Base-by-base conservation (phyloP, 495 filamentous ascomycete genomes). In the Aspergillus panamensis region DNA sequence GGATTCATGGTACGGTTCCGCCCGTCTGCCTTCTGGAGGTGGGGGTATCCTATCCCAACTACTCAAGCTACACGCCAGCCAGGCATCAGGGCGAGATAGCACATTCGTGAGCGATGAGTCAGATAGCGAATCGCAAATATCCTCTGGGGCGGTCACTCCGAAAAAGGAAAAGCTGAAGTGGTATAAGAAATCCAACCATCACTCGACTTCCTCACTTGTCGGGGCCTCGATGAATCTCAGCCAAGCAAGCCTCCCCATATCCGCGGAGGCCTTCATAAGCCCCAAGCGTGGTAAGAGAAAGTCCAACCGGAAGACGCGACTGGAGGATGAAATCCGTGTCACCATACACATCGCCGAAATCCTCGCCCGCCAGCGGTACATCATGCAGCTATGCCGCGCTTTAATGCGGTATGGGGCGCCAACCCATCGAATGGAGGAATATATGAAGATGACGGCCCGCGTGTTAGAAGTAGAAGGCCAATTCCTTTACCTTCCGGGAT, bases 391-490 rank as follows among this genome's bases (percentile, higher is more conserved):
- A 25, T 97, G 93, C 66, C 84, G 84, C 54, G 90, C 90, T 3
- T 76, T 97, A 48, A 97, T 97, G 90, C 79, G 81, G 33, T 92
- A 88, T 52, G 89, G 89, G 19, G 88, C 88, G 1, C 88, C 88
- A 4, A 90, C 87, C 1, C 88, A 91, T 65, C 82, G 88, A 21
- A 76, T 91, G n/a, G 88, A 91, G 67, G 87, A 89, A 62, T 96
- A 96, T 68, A 88, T 97, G 87, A 84, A 82, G 52, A 95, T 92
- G 91, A 90, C 90, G 12, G 88, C 92, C 10, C 81, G 89, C 2
- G 91, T 94, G 10, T 81, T 97, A 17, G 88, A 91, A 66, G 90
- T 96, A 21, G 89, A 96, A 40, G 89, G 87, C 42, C 92, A 96
- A 62, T 96, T 94, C 66, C 72, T 96, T 42, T 96, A 96, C 69